Percentiles rank a stretch among this genome's conserved stretches.
Evolutionary conservation across 345 rosid genomes (phyloP).

Genomic region (Gossypium australe): DNA sequence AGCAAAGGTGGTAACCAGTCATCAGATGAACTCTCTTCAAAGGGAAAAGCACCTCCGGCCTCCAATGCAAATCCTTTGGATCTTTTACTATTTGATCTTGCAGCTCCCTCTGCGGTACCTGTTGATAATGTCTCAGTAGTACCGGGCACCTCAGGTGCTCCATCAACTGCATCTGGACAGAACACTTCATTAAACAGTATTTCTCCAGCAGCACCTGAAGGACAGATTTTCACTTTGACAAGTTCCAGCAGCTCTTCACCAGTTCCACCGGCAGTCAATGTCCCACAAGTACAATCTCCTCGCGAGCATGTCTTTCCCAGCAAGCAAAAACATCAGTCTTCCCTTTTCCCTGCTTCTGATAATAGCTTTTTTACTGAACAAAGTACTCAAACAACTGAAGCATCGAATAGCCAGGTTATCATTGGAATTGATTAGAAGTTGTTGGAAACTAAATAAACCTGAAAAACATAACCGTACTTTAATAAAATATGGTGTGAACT

Average conservation of each 20-base stretch:
- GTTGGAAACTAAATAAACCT: background rate
- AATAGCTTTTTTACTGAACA: background rate
- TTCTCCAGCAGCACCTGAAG: background rate
- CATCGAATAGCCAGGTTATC: background rate
- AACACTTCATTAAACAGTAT: background rate
- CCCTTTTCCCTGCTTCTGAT: background rate
- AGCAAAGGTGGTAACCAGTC: background rate
- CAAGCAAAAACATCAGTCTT: background rate
- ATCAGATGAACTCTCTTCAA: slow-evolving; percentile 4
- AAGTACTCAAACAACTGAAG: background rate
- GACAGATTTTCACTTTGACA: background rate
- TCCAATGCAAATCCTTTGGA: background rate
- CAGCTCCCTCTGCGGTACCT: background rate
- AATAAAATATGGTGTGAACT: background rate
- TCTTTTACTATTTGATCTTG: slow-evolving; percentile 7
- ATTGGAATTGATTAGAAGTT: background rate
- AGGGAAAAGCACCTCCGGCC: background rate
- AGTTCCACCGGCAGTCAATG: background rate
- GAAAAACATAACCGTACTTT: background rate
- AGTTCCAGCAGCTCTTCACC: background rate
- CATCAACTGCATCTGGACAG: slow-evolving; percentile 6
- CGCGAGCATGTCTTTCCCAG: background rate
- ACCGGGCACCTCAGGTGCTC: background rate
- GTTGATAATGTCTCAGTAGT: background rate
- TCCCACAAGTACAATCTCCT: background rate